These are phyloP conservation scores for Peronospora farinosa DNA, from an alignment of 352 stramenopile species.

Conservation along the genomic window DNA sequence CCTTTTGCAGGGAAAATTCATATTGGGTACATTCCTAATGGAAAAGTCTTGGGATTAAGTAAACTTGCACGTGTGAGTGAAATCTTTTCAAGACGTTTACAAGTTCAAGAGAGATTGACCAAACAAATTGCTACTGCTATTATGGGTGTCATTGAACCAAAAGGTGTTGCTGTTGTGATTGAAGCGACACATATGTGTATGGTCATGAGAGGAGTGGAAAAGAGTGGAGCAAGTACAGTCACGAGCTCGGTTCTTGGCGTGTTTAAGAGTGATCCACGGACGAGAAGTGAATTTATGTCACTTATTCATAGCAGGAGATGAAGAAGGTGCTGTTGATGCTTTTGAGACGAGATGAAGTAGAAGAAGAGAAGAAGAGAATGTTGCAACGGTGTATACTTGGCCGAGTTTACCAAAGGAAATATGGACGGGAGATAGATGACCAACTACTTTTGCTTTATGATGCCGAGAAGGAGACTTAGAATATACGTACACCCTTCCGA, in stretches of 20 bases:
- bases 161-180: constrained; percentile 98
- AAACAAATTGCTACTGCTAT: constrained; percentile 98
- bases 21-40: constrained; percentile 92
- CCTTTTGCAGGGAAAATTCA: constrained; percentile 97
- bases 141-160: constrained; percentile 93
- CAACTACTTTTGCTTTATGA: constrained; percentile 35
- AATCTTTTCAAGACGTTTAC: constrained; percentile 93
- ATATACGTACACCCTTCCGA: constrained; percentile 42
- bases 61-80: constrained; percentile 98
- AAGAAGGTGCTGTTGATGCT: constrained; percentile 1
- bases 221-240: constrained; percentile 93
- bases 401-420: constrained; percentile 32
- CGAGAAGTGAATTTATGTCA: constrained; percentile 84
- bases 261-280: constrained; percentile 93
- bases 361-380: constrained; percentile 3
- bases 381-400: constrained; percentile 39
- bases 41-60: constrained; percentile 95
- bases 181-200: constrained; percentile 99
- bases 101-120: constrained; percentile 99
- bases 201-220: constrained; percentile 98
- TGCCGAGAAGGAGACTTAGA: constrained; percentile 29
- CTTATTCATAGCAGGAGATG: constrained; percentile 79
- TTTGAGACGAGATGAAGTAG: no score
- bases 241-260: constrained; percentile 95
- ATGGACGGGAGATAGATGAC: constrained; percentile 4